Conservation (phyloP, 805 yeast genomes). For the Tetrapisispora iriomotensis region DNA sequence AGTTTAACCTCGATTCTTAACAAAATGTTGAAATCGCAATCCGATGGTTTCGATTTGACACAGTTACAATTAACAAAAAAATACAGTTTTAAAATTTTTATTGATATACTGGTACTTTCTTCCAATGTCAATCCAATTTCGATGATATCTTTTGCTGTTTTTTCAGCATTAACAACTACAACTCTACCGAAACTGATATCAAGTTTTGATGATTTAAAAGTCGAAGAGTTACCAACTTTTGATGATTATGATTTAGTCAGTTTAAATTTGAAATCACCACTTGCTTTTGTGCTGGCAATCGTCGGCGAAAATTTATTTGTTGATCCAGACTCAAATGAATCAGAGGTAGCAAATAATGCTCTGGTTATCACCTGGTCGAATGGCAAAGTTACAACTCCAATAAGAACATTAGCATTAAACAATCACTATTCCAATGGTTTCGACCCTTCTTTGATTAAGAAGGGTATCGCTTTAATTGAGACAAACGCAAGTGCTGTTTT, state of each 20-base stretch:
- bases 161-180: constrained; percentile 73
- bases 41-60: constrained; percentile 35
- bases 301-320: constrained; percentile 57
- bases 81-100: constrained; percentile 64
- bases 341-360: constrained; percentile 80
- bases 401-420: constrained; percentile 57
- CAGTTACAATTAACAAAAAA: constrained; percentile 56
- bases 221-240: constrained; percentile 85
- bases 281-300: constrained; percentile 66
- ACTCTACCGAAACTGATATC: constrained; percentile 64
- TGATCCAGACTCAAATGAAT: constrained; percentile 87
- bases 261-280: constrained; percentile 48
- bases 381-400: constrained; percentile 61
- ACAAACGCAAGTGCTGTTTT: constrained; percentile 55
- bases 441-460: constrained; percentile 36
- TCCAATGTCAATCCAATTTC: constrained; percentile 75
- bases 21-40: constrained; percentile 16
- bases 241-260: constrained; percentile 74
- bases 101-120: constrained; percentile 74
- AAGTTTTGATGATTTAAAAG: constrained; percentile 50
- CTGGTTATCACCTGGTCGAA: constrained; percentile 61
- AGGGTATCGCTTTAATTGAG: constrained; percentile 49
- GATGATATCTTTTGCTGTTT: constrained; percentile 67
- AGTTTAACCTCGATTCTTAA: constrained; percentile 51
- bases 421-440: constrained; percentile 44